Evolutionary conservation across 2,329 filamentous ascomycete genomes (phyloP), one percentile per base, ranked within the genome.

Genomic region (Calonectria ilicicola): DNA sequence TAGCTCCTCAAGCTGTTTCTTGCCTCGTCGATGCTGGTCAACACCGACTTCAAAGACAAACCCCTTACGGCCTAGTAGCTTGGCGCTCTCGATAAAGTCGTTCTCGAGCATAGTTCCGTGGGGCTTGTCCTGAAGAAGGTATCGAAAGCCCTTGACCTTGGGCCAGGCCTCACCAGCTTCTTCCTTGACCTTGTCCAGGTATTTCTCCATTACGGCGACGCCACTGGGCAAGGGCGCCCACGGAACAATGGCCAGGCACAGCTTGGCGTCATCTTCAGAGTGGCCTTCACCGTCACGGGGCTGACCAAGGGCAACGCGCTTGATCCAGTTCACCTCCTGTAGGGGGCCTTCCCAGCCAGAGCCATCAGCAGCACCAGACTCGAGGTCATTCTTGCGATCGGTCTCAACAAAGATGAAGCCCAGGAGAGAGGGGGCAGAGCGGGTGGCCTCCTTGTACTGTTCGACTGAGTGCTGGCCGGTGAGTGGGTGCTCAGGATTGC

Each of bases 341-440:
- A 97, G 87, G 1, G 94, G 92, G 56, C 90, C 86, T 26, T 87
- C 85, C 88, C 94, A 96, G 83, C 93, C 92, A 29, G 84, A 82
- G 40, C 85, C 84, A 77, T 87, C 87, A 51, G 81, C 81, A 49
- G 79, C 83, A 26, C 86, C 87, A 9, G 87, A 81, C 26, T 85
- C 85, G 23, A 91, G 82, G 76, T 90, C 89, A 77, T 92, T 89
- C 79, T 89, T 90, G 75, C 95, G 93, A 83, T 97, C 95, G 15
- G 93, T 93, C 86, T 98, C 95, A 74, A 98, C 84, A 83, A 96
- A 95, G 76, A 98, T 87, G 84, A 96, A 96, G 69, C 94, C 95
- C 29, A 89, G 86, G 10, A 93, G 87, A 5, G 62, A 88, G 77
- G 67, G 78, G 12, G 84, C 82, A 5, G 85, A 80, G 38, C 81